phyloP scores from a whole-genome alignment of 768 basidiomycete species.

The Phylloporus sp. region DNA sequence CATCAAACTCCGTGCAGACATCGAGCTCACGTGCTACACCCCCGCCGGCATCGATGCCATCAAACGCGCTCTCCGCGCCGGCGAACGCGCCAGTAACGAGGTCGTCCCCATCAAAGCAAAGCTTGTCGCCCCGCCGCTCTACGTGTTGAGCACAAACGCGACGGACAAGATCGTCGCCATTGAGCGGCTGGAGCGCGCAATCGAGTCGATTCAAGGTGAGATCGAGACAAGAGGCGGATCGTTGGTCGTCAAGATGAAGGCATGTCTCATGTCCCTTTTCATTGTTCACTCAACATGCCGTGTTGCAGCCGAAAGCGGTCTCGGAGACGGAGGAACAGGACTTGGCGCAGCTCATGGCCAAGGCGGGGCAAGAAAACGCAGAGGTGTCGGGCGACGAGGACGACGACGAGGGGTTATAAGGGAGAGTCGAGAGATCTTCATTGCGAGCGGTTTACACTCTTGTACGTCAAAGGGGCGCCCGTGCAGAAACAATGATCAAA shows the following conservation, averaged over 20 bases:
- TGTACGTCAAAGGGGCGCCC: too few relatives aligned
- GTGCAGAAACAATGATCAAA: too few relatives aligned
- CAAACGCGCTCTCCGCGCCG: constrained; percentile 83
- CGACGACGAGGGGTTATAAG: constrained; percentile 52
- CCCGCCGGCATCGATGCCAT: constrained; percentile 97
- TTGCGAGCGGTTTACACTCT: too few relatives aligned
- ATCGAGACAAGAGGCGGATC: constrained; percentile 84
- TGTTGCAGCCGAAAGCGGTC: constrained; percentile 85
- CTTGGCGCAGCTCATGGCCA: constrained; percentile 94
- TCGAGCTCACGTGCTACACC: constrained; percentile 94
- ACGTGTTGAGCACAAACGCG: constrained; percentile 92
- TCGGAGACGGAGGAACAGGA: constrained; percentile 98
- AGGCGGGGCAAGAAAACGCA: constrained; percentile 88
- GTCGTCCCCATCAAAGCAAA: constrained; percentile 96
- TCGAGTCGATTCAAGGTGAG: constrained; percentile 80
- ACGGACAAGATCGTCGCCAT: constrained; percentile 96
- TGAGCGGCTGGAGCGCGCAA: constrained; percentile 88
- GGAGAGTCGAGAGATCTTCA: too few relatives aligned
- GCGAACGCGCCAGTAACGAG: constrained; percentile 83
- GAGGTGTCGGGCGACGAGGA: constrained; percentile 95
- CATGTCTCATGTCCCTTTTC: too few relatives aligned
- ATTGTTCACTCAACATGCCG: too few relatives aligned
- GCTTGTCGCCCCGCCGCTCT: constrained; percentile 92
- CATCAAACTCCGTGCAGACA: constrained; percentile 96
- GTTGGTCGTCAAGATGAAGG: constrained; percentile 96